Conservation (phyloP, 2,329 filamentous ascomycete genomes). For the Cladosporium phlei region DNA sequence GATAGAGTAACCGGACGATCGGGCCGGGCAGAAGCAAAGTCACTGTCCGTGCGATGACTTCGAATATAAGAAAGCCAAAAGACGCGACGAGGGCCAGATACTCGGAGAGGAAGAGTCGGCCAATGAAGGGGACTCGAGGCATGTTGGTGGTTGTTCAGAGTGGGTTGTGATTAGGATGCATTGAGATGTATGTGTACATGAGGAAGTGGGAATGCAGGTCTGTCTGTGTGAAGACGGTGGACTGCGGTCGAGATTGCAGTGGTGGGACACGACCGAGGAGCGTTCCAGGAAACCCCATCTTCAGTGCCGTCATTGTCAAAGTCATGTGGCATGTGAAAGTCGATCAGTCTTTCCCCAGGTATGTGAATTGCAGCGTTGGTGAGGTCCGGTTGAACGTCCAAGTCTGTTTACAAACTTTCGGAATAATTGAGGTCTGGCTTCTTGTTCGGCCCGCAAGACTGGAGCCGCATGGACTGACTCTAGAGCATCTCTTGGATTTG, state of each 20-base stretch:
- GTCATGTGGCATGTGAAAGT: conserved; percentile 16
- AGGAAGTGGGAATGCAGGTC: not conserved
- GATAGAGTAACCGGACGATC: conserved; percentile 77
- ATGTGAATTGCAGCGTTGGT: too few species aligned
- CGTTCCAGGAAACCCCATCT: too few species aligned
- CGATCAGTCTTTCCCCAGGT: not conserved
- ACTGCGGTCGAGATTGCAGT: too few species aligned
- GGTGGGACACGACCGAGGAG: too few species aligned
- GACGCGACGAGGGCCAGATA: conserved; percentile 84
- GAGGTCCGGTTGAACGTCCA: too few species aligned
- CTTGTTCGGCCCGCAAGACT: conserved; percentile 7
- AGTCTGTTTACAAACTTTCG: too few species aligned
- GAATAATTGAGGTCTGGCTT: not conserved
- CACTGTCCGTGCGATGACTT: conserved; percentile 76
- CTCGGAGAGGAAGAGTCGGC: conserved; percentile 60
- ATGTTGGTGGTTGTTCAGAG: conserved; percentile 33
- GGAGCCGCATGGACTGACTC: conserved; percentile 1
- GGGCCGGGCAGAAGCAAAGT: conserved; percentile 82
- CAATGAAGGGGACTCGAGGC: conserved; percentile 59
- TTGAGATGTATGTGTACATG: too few species aligned
- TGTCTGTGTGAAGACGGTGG: too few species aligned
- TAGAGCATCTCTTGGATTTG: too few species aligned
- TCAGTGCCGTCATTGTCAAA: conserved; percentile 14
- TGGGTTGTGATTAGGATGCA: conserved; percentile 4
- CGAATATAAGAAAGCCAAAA: conserved; percentile 74